Evolutionary conservation across 2,329 filamentous ascomycete genomes (phyloP).

Genomic region (Epichloe sp.): DNA sequence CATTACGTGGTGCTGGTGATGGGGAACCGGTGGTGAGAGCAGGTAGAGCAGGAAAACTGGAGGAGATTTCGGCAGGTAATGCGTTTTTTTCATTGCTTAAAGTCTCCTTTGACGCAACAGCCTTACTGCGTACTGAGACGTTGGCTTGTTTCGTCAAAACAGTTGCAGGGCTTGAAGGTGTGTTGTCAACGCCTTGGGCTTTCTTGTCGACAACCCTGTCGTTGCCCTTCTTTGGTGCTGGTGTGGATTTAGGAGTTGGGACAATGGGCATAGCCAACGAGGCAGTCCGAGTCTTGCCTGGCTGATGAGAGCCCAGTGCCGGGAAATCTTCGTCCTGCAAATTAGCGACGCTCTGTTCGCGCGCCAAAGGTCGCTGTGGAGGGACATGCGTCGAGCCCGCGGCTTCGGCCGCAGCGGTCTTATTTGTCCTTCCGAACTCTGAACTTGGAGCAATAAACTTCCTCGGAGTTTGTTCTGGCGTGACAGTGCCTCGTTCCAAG

Average conservation of each 20-base stretch:
- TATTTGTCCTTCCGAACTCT: slow-evolving; percentile 30
- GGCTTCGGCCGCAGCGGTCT: slow-evolving; percentile 30
- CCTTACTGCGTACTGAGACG: background rate
- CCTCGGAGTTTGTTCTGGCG: slow-evolving; percentile 21
- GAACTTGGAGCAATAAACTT: slow-evolving; percentile 15
- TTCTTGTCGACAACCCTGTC: slow-evolving; percentile 19
- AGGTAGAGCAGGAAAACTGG: slow-evolving; percentile 38
- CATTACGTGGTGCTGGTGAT: slow-evolving; percentile 37
- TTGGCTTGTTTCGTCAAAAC: background rate
- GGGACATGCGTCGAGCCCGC: slow-evolving; percentile 34
- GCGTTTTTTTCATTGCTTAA: slow-evolving; percentile 1
- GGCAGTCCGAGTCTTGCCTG: slow-evolving; percentile 18
- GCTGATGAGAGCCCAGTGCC: slow-evolving; percentile 35
- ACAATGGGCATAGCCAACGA: slow-evolving; percentile 22
- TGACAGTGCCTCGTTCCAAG: slow-evolving; percentile 14
- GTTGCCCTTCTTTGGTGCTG: slow-evolving; percentile 17
- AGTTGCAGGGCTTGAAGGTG: background rate
- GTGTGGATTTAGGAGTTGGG: slow-evolving; percentile 21
- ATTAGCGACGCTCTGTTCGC: slow-evolving; percentile 10
- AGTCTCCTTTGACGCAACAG: background rate
- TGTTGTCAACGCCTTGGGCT: slow-evolving; percentile 1
- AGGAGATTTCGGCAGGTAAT: slow-evolving; percentile 12
- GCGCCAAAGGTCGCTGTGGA: slow-evolving; percentile 20
- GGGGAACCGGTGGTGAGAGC: slow-evolving; percentile 29
- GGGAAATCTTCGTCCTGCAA: slow-evolving; percentile 53